A percentile compares a stretch with the other conserved stretches of the same genome.
Evolutionary conservation across 2,329 filamentous ascomycete genomes (phyloP).

Genomic region (Coniosporium tulheliwenetii): DNA sequence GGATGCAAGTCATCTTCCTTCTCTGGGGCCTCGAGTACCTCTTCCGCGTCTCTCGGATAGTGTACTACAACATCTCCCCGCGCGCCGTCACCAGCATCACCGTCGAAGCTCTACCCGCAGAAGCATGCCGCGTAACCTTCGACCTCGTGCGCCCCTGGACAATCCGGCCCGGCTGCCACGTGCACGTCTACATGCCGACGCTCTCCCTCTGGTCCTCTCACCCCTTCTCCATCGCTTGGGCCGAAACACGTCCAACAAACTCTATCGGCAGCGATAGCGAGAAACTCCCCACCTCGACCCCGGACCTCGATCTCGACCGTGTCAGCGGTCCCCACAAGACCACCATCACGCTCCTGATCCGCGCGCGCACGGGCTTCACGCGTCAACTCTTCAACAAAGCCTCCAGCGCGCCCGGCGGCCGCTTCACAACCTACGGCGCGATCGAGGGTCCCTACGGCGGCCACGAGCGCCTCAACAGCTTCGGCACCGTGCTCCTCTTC

Average conservation of each 20-base stretch:
- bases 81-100: conserved; percentile 34
- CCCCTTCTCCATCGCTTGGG: conserved; percentile 35
- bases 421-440: conserved; percentile 46
- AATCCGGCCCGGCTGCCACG: conserved; percentile 41
- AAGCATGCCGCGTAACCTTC: conserved; percentile 46
- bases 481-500: conserved; percentile 65
- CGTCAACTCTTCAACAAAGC: conserved; percentile 53
- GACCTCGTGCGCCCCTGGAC: conserved; percentile 38
- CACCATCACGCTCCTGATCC: conserved; percentile 54
- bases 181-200: conserved; percentile 42
- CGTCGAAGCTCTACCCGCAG: conserved; percentile 42
- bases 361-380: conserved; percentile 61
- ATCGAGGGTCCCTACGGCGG: conserved; percentile 67
- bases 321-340: conserved; percentile 16
- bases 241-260: conserved; percentile 13
- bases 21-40: conserved; percentile 59
- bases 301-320: conserved; percentile 3
- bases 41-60: conserved; percentile 30
- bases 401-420: conserved; percentile 42
- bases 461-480: conserved; percentile 54
- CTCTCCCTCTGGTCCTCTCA: conserved; percentile 27
- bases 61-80: conserved; percentile 38
- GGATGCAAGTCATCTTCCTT: conserved; percentile 57
- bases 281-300: conserved; percentile 10
- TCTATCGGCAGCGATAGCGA: conserved; percentile 15